Conservation (phyloP, 176 grass and related monocot genomes). For the Rhynchospora pubera region DNA sequence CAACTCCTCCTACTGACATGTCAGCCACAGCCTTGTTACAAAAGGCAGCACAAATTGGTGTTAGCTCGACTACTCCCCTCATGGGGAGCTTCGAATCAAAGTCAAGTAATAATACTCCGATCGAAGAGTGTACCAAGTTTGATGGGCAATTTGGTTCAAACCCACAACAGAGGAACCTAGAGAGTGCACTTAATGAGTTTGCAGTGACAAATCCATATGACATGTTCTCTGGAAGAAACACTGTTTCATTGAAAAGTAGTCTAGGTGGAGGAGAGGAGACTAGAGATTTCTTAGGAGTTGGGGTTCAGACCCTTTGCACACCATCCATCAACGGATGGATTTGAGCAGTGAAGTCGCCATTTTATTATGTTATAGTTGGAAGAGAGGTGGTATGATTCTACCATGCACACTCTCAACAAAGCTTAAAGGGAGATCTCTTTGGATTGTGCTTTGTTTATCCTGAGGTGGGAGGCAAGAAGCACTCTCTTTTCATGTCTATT, state of each 20-base stretch:
- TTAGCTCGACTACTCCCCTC: slow-evolving; percentile 21
- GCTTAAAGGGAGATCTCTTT: neutral
- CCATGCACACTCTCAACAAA: slow-evolving; percentile 34
- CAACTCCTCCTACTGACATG: slow-evolving; percentile 34
- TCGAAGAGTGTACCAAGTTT: slow-evolving; percentile 37
- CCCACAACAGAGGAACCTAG: slow-evolving; percentile 24
- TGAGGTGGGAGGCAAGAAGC: slow-evolving; percentile 23
- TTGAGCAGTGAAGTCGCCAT: slow-evolving; percentile 5
- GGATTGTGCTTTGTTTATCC: slow-evolving; percentile 20
- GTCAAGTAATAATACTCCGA: neutral
- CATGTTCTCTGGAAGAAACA: slow-evolving; percentile 31
- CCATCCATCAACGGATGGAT: slow-evolving; percentile 68
- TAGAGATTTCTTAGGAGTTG: slow-evolving; percentile 88
- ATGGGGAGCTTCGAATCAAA: slow-evolving; percentile 26
- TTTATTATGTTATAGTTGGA: slow-evolving; percentile 22
- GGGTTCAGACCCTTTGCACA: slow-evolving; percentile 63
- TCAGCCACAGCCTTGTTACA: slow-evolving; percentile 82
- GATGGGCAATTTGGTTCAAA: slow-evolving; percentile 17
- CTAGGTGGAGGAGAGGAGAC: slow-evolving; percentile 47
- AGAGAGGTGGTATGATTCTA: slow-evolving; percentile 23
- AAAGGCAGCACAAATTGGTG: slow-evolving; percentile 68
- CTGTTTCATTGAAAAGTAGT: slow-evolving; percentile 30
- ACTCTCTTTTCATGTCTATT: slow-evolving; percentile 31
- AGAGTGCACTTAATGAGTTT: slow-evolving; percentile 24
- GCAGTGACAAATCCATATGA: slow-evolving; percentile 37